Conservation (phyloP, 495 filamentous ascomycete species). For the Collariella sp. region DNA sequence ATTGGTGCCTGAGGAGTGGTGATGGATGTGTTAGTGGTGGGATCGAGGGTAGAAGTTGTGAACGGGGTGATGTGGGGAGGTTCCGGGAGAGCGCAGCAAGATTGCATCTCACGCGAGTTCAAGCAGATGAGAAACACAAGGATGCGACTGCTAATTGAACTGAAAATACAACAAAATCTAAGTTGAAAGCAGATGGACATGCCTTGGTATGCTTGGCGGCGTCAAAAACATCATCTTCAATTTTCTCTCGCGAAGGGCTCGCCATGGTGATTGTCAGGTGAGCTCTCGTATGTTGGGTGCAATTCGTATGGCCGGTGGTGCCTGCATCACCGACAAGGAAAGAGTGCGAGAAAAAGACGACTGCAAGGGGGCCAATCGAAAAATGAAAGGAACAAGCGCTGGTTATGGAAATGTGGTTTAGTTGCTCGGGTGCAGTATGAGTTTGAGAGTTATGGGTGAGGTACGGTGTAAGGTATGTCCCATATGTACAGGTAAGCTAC, state of each 20-base stretch:
- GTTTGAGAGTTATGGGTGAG: no score
- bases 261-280: slow-evolving; percentile 18
- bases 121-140: background rate
- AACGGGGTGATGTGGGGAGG: background rate
- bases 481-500: slow-evolving; percentile 17
- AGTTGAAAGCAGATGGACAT: background rate
- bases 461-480: no score
- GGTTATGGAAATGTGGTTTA: background rate
- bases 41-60: background rate
- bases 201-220: slow-evolving; percentile 20
- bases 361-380: background rate
- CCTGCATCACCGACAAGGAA: slow-evolving; percentile 1
- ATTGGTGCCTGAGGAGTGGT: slow-evolving; percentile 12
- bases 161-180: background rate
- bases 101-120: background rate
- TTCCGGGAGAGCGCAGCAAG: background rate
- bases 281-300: background rate
- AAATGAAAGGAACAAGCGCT: background rate
- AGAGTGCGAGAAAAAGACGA: background rate
- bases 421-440: no score
- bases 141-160: background rate
- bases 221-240: slow-evolving; percentile 15
- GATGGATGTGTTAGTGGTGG: background rate
- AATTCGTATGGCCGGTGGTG: background rate
- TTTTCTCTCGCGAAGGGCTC: background rate